phyloP scores from a whole-genome alignment of 169 alveolate genomes.

The Plasmodium relictum region DNA sequence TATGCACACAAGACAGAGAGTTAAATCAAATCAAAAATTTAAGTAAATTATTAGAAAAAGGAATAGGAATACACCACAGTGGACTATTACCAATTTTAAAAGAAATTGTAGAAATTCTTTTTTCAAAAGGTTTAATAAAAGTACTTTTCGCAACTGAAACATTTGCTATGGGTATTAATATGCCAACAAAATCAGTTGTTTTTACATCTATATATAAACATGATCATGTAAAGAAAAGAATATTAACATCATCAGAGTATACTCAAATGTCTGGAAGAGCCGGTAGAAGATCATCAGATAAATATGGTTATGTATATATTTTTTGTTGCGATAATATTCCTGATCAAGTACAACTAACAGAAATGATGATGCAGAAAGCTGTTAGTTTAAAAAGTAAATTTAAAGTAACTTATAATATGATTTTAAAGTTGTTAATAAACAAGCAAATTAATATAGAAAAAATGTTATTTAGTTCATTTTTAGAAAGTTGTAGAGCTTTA shows the following conservation, averaged over 20 bases:
- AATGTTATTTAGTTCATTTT: conserved; percentile 90
- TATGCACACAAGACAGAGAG: conserved; percentile 90
- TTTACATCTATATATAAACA: conserved; percentile 95
- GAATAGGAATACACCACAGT: conserved; percentile 99
- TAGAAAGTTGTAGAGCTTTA: conserved; percentile 88
- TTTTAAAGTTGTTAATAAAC: conserved; percentile 88
- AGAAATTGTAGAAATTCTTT: conserved; percentile 98
- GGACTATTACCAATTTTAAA: conserved; percentile 98
- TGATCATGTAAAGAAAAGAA: conserved; percentile 92
- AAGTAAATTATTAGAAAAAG: conserved; percentile 90
- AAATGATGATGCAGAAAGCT: conserved; percentile 90
- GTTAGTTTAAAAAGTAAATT: conserved; percentile 92
- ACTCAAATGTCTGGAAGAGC: conserved; percentile 99
- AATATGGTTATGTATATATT: conserved; percentile 95
- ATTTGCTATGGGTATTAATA: conserved; percentile 99
- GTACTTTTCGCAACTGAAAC: conserved; percentile 99
- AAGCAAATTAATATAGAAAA: conserved; percentile 88
- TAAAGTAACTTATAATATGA: conserved; percentile 93
- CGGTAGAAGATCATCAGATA: conserved; percentile 99
- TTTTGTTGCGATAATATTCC: conserved; percentile 92
- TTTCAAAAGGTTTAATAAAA: conserved; percentile 96
- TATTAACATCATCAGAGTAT: conserved; percentile 97
- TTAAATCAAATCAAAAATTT: conserved; percentile 92
- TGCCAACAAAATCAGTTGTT: conserved; percentile 99
- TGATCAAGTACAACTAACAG: conserved; percentile 88